These are phyloP conservation scores for Saussurea involucrata DNA, from an alignment of 129 eudicot species.

Conservation along the genomic window DNA sequence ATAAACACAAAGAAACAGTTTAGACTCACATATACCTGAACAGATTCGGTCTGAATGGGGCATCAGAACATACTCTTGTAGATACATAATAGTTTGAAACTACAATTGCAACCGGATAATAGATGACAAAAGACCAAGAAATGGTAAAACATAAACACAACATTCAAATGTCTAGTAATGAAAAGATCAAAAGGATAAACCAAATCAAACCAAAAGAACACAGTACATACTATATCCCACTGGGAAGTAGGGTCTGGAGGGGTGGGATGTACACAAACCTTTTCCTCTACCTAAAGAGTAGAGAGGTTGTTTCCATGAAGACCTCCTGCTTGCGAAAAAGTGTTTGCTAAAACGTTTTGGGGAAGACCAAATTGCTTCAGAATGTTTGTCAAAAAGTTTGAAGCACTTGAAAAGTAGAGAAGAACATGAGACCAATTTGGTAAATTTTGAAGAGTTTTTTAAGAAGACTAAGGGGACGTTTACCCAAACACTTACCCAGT, in stretches of 20 bases:
- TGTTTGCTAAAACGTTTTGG: not conserved
- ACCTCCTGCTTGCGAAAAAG: not conserved
- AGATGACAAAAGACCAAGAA: slow-evolving; percentile 4
- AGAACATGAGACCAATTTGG: not conserved
- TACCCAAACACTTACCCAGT: no score
- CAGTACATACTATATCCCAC: not conserved
- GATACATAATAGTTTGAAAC: not conserved
- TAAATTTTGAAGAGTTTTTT: no score
- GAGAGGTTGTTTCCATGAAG: not conserved
- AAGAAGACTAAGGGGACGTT: not conserved
- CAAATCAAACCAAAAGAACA: not conserved
- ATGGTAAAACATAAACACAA: not conserved
- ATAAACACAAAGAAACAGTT: slow-evolving; percentile 18
- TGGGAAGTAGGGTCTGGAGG: not conserved
- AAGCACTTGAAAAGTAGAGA: not conserved
- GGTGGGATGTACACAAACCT: not conserved
- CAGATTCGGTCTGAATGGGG: not conserved
- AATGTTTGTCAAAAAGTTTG: not conserved
- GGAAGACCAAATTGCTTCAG: not conserved
- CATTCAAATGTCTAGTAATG: not conserved
- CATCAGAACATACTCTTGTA: not conserved
- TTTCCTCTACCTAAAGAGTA: not conserved
- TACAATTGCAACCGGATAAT: slow-evolving; percentile 8
- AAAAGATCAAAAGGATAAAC: not conserved
- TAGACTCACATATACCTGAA: slow-evolving; percentile 19